Conservation (phyloP, 148 eudicot genomes). For the Beta vulgaris region DNA sequence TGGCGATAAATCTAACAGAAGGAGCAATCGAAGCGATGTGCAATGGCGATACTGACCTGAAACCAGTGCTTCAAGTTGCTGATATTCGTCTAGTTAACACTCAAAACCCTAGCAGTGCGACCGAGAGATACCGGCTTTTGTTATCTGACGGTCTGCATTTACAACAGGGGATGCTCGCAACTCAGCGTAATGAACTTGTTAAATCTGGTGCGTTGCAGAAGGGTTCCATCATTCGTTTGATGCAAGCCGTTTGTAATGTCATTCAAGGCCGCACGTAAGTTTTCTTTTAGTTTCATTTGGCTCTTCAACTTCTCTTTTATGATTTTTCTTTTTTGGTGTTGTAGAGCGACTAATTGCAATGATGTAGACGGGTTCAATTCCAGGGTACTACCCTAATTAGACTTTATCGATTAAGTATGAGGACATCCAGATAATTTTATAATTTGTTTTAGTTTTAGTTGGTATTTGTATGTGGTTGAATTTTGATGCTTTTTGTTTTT, state of each 20-base stretch:
- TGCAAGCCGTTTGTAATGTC: slow-evolving; percentile 41
- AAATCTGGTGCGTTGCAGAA: slow-evolving; percentile 42
- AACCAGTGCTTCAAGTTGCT: slow-evolving; percentile 55
- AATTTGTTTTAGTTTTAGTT: too few relatives aligned
- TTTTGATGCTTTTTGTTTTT: background rate
- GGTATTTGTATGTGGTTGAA: background rate
- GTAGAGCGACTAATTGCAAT: too few relatives aligned
- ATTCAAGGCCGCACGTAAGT: slow-evolving; percentile 50
- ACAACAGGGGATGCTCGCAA: slow-evolving; percentile 81
- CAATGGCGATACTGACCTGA: slow-evolving; percentile 29
- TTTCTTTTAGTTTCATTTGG: background rate
- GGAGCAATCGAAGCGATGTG: slow-evolving; percentile 50
- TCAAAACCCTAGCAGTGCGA: slow-evolving; percentile 11
- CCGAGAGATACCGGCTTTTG: slow-evolving; percentile 55
- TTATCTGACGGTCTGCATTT: slow-evolving; percentile 58
- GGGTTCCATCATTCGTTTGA: slow-evolving; percentile 56
- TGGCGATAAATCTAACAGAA: slow-evolving; percentile 42
- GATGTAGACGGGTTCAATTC: too few relatives aligned
- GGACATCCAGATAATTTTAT: too few relatives aligned
- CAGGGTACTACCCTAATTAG: too few relatives aligned
- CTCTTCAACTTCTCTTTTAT: background rate
- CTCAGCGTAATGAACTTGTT: slow-evolving; percentile 61
- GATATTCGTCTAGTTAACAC: slow-evolving; percentile 52
- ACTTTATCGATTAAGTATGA: too few relatives aligned
- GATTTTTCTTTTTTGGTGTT: background rate